phyloP scores from a whole-genome alignment of 2,329 filamentous ascomycete genomes.

The Chaetoscypha palmicola region DNA sequence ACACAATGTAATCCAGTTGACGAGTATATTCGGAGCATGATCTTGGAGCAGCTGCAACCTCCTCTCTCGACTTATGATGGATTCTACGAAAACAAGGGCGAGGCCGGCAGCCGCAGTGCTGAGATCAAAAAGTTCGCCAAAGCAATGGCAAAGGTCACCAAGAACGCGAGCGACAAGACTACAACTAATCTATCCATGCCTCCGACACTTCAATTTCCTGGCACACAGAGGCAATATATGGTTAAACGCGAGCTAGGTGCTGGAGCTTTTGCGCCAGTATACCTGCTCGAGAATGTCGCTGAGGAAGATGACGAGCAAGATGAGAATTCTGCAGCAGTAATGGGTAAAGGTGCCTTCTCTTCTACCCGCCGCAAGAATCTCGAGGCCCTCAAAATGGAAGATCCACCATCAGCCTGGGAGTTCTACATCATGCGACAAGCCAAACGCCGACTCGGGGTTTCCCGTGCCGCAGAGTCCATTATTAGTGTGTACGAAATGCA shows the following conservation, averaged over 20 bases:
- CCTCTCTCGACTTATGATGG: conserved; percentile 68
- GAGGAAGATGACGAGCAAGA: conserved; percentile 41
- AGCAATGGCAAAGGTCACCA: conserved; percentile 37
- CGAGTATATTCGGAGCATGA: conserved; percentile 63
- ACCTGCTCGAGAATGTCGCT: conserved; percentile 72
- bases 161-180: conserved; percentile 46
- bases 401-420: conserved; percentile 84
- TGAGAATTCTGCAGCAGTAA: conserved; percentile 40
- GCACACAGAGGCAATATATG: conserved; percentile 61
- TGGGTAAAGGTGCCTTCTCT: conserved; percentile 58
- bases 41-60: conserved; percentile 67
- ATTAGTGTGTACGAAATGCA: conserved; percentile 85
- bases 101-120: conserved; percentile 56
- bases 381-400: conserved; percentile 93
- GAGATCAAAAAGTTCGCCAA: conserved; percentile 83
- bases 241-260: conserved; percentile 82
- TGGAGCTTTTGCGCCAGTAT: conserved; percentile 92
- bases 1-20: conserved; percentile 84
- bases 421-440: conserved; percentile 90
- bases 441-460: conserved; percentile 66
- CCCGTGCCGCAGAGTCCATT: conserved; percentile 69
- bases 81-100: conserved; percentile 65
- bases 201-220: conserved; percentile 61
- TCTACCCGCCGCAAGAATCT: conserved; percentile 46
- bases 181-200: conserved; percentile 50